A percentile compares a stretch with the other conserved stretches of the same genome.
phyloP scores from a whole-genome alignment of 176 grass and related monocot species.

The Eleusine indica region DNA sequence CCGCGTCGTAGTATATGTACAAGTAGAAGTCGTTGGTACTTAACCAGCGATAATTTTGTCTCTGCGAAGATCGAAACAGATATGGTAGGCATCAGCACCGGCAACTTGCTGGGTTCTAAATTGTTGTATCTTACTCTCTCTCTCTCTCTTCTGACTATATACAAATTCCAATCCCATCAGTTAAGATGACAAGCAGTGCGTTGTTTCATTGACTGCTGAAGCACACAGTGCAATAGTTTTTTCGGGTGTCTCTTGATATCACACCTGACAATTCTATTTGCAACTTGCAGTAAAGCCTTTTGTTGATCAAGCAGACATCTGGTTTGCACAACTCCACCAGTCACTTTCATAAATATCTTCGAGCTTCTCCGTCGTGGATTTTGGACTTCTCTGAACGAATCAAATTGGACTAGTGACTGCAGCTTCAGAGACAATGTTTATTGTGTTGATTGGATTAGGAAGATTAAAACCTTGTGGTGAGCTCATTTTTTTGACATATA shows the following conservation, averaged over 20 bases:
- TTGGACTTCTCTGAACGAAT: slow-evolving; percentile 33
- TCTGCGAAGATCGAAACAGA: slow-evolving; percentile 41
- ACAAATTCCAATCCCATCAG: slow-evolving; percentile 44
- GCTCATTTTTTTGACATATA: not conserved
- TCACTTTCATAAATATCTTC: slow-evolving; percentile 49
- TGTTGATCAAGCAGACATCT: slow-evolving; percentile 39
- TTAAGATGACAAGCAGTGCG: slow-evolving; percentile 33
- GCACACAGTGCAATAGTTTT: slow-evolving; percentile 32
- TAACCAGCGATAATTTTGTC: slow-evolving; percentile 39
- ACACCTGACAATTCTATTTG: slow-evolving; percentile 41
- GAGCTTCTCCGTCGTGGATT: slow-evolving; percentile 16
- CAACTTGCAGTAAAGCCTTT: slow-evolving; percentile 47
- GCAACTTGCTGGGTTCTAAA: slow-evolving; percentile 55
- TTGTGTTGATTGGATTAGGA: not conserved
- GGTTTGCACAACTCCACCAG: slow-evolving; percentile 40
- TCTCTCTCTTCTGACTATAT: slow-evolving; percentile 43
- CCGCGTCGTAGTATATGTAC: slow-evolving; percentile 30
- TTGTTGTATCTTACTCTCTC: slow-evolving; percentile 33
- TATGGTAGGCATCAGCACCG: slow-evolving; percentile 45
- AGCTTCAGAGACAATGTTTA: slow-evolving; percentile 19
- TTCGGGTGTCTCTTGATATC: slow-evolving; percentile 44
- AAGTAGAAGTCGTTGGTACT: slow-evolving; percentile 44
- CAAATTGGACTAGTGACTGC: slow-evolving; percentile 14
- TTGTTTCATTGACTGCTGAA: slow-evolving; percentile 51
- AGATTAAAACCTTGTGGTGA: not conserved